Conservation (phyloP, 768 basidiomycete genomes). For the Trametes sanguinea region DNA sequence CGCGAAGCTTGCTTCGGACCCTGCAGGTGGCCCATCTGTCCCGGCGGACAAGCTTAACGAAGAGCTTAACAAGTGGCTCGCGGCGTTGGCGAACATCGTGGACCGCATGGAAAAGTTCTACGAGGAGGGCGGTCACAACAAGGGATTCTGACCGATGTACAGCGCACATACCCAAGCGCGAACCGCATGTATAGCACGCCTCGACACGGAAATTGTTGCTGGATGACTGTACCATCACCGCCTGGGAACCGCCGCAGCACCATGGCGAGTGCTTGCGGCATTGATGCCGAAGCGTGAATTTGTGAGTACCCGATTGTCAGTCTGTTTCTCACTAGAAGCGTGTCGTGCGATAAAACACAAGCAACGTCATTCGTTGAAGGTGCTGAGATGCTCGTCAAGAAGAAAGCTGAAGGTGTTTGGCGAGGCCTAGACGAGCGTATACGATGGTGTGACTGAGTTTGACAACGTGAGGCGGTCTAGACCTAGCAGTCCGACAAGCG, state of each 20-base stretch:
- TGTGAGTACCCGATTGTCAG: not conserved
- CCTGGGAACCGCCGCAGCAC: conserved; percentile 14
- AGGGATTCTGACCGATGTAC: conserved; percentile 40
- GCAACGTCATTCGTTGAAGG: not conserved
- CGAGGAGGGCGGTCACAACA: conserved; percentile 41
- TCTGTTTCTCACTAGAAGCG: conserved; percentile 12
- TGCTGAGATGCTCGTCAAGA: not conserved
- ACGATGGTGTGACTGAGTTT: not conserved
- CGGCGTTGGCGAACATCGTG: conserved; percentile 52
- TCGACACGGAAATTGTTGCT: conserved; percentile 5
- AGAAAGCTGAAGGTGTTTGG: not conserved
- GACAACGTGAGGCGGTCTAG: not conserved
- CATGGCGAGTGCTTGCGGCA: not conserved
- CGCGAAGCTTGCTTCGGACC: conserved; percentile 50
- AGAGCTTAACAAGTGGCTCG: conserved; percentile 54
- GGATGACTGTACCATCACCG: conserved; percentile 7
- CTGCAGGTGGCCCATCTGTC: conserved; percentile 36
- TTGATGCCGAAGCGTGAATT: not conserved
- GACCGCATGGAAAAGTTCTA: conserved; percentile 49
- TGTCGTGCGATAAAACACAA: conserved; percentile 3
- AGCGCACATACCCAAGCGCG: conserved; percentile 5
- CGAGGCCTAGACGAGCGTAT: not conserved
- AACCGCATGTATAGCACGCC: conserved; percentile 20
- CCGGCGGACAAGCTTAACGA: conserved; percentile 47
- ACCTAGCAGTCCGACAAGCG: not conserved